Evolutionary conservation across 1,284 basidiomycete species (phyloP), one percentile per base, ranked within the genome.

Genomic region (Cryptococcus amylolentus): DNA sequence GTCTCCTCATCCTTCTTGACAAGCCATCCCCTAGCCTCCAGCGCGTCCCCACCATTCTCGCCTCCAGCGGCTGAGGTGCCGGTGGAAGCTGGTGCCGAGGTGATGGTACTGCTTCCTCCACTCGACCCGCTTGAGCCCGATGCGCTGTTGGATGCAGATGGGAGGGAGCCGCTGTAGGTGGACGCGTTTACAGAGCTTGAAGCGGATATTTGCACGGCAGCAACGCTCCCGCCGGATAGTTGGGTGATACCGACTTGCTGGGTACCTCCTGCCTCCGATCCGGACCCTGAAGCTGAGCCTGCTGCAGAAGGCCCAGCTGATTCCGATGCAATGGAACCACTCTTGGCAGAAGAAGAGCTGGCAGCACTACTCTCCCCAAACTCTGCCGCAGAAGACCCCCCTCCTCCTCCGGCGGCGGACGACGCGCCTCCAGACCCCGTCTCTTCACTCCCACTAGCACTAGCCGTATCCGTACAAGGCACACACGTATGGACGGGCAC

Each of bases 181-280:
- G 42, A 4, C 1, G 42, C 18, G 41, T 28, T 44, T 13, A 40
- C 31, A 41, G 48, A 49, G 31, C 18, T 47, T 14, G 45, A 38
- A 37, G 52, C 35, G n/a, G 51, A 43, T 18, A 31, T 31, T 23
- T 51, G 44, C 6, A 41, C 39, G 35, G 53, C 28, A 9, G 27
- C 47, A 5, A 18, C 42, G 41, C 55, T 27, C 7, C 5, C 23
- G 4, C 46, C n/a, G n/a, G 52, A 46, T 2, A 63, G 31, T 40
- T 65, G 62, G 2, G 64, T 67, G 2, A 68, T 54, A 10, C 67
- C 67, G 23, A 64, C 62, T 52, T 68, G 61, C 23, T 58, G 57
- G 9, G 64, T 68, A 3, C 55, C 56, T 4, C 54, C n/a, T 47
- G 37, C 23, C 8, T 44, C 37, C 2, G 57, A 42, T 16, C 45